Evolutionary conservation across 2,329 filamentous ascomycete species (phyloP).

Genomic region (Colletotrichum camelliae): DNA sequence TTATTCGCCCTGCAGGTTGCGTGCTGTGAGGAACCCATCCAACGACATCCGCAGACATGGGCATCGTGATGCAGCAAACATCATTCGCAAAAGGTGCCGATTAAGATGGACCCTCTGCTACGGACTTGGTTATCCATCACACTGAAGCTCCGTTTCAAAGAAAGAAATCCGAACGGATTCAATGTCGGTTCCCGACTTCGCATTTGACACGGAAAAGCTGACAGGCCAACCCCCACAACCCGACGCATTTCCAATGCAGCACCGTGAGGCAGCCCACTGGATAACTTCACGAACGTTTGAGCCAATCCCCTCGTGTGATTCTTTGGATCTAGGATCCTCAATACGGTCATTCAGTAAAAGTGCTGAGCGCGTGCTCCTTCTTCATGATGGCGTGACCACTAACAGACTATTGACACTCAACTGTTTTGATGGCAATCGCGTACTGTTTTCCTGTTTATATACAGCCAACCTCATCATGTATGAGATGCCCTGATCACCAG

Average conservation of each 20-base stretch:
- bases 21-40: neutral
- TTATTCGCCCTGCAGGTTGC: neutral
- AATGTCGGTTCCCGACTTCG: neutral
- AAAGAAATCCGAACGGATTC: neutral
- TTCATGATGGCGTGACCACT: neutral
- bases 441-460: neutral
- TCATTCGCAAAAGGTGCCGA: neutral
- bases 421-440: neutral
- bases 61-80: neutral
- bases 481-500: neutral
- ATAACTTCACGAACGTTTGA: neutral
- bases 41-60: neutral
- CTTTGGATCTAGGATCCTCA: neutral
- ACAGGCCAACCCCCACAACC: neutral
- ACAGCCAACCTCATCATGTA: neutral
- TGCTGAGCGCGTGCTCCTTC: neutral
- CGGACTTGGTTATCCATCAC: neutral
- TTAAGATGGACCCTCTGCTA: neutral
- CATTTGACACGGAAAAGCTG: neutral
- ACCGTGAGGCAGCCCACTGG: neutral
- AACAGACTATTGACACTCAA: neutral
- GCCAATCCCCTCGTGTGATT: neutral
- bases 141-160: neutral
- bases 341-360: neutral
- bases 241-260: neutral